Conservation (phyloP, 345 rosid species). For the Adansonia digitata region DNA sequence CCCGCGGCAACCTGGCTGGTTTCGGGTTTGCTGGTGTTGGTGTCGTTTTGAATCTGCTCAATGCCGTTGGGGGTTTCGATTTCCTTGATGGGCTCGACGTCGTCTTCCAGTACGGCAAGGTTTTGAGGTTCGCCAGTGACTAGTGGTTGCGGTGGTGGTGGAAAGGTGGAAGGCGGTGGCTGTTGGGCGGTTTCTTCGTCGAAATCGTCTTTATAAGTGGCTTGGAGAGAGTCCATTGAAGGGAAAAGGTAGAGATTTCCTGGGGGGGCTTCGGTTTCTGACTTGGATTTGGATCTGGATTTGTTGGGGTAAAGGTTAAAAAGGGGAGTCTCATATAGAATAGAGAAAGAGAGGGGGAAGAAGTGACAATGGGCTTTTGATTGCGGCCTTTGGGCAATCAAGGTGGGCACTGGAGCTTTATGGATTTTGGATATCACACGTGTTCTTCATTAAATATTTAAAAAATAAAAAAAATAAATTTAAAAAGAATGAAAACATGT, state of each 20-base stretch:
- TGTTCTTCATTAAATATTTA: too few species aligned
- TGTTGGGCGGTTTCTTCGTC: constrained; percentile 20
- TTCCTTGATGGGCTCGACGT: not conserved
- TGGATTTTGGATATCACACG: too few species aligned
- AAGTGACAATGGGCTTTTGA: not conserved
- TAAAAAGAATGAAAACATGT: too few species aligned
- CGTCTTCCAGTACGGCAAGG: not conserved
- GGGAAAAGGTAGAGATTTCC: not conserved
- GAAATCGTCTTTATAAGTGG: constrained; percentile 32
- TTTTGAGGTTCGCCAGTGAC: not conserved
- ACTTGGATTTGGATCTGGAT: not conserved
- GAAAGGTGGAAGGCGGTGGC: not conserved
- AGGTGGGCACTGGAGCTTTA: too few species aligned
- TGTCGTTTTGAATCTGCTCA: not conserved
- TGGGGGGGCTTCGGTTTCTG: not conserved
- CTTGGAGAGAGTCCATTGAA: constrained; percentile 50
- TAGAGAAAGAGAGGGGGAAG: not conserved
- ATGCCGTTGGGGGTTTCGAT: constrained; percentile 2
- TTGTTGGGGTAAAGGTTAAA: not conserved
- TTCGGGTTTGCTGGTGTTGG: not conserved
- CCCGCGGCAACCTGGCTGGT: constrained; percentile 23
- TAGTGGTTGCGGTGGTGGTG: not conserved
- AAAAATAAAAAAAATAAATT: too few species aligned
- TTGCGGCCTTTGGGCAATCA: not conserved
- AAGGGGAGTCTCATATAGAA: not conserved